A percentile compares a stretch with the other conserved stretches of the same genome.
These are phyloP conservation scores for Microbotryum scabiosae DNA, from an alignment of 1,284 basidiomycete species.

Conservation along the genomic window DNA sequence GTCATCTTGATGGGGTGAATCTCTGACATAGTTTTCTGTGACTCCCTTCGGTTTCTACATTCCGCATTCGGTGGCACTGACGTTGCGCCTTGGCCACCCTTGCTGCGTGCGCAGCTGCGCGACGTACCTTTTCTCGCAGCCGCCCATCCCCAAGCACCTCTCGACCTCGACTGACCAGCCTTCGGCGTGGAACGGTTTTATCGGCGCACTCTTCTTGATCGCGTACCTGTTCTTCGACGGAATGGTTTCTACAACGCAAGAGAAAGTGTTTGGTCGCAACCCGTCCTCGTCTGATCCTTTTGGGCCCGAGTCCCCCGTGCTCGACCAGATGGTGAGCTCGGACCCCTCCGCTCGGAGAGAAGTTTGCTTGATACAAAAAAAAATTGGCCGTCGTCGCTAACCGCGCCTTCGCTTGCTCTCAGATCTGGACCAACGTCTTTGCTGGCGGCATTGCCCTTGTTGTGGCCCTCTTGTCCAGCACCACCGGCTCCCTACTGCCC, in stretches of 20 bases:
- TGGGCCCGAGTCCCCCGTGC: slow-evolving; percentile 29
- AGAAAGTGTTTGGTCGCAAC: slow-evolving; percentile 31
- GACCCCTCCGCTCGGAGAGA: too few species aligned
- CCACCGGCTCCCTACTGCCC: slow-evolving; percentile 18
- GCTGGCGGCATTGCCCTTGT: slow-evolving; percentile 24
- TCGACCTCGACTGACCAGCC: neutral
- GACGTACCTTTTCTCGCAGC: slow-evolving; percentile 30
- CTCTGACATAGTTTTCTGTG: too few species aligned
- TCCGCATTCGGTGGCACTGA: neutral
- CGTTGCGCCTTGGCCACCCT: neutral
- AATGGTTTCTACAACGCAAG: slow-evolving; percentile 33
- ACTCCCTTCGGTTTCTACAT: neutral
- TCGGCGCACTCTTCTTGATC: slow-evolving; percentile 15
- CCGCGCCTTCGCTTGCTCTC: neutral
- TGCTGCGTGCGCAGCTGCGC: slow-evolving; percentile 21
- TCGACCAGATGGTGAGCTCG: slow-evolving; percentile 30
- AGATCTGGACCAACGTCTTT: slow-evolving; percentile 32
- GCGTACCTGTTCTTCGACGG: slow-evolving; percentile 35
- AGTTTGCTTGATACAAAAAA: too few species aligned
- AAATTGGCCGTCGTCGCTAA: too few species aligned
- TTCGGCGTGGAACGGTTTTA: slow-evolving; percentile 1
- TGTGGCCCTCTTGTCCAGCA: slow-evolving; percentile 13
- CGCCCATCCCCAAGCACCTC: slow-evolving; percentile 9
- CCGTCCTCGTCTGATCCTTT: slow-evolving; percentile 27
- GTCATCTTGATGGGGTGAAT: slow-evolving; percentile 30